phyloP scores from a whole-genome alignment of 2,329 filamentous ascomycete species.

The Pseudogymnoascus sp. region DNA sequence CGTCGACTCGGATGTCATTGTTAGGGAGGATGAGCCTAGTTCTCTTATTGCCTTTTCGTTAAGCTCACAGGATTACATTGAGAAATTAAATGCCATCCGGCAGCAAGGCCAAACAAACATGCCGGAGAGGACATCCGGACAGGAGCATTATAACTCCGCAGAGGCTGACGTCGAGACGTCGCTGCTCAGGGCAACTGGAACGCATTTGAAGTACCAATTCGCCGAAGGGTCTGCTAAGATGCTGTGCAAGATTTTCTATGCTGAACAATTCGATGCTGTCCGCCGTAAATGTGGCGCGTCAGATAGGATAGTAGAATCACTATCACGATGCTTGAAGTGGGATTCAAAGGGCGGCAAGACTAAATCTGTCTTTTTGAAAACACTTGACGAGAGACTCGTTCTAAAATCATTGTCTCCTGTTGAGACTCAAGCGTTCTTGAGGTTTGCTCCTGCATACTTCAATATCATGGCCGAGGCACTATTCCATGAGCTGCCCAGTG shows the following conservation, averaged over 20 bases:
- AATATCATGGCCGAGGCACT: slow-evolving; percentile 93
- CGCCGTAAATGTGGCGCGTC: slow-evolving; percentile 87
- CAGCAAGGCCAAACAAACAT: slow-evolving; percentile 38
- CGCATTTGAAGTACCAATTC: slow-evolving; percentile 94
- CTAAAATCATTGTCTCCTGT: slow-evolving; percentile 73
- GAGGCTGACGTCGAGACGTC: slow-evolving; percentile 79
- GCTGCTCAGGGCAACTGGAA: slow-evolving; percentile 75
- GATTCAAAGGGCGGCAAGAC: slow-evolving; percentile 97
- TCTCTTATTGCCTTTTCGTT: slow-evolving; percentile 92
- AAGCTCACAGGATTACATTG: slow-evolving; percentile 77
- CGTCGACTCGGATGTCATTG: slow-evolving; percentile 92
- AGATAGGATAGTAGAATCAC: slow-evolving; percentile 88
- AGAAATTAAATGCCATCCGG: slow-evolving; percentile 66
- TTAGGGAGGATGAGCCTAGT: slow-evolving; percentile 93
- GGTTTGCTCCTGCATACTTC: slow-evolving; percentile 95
- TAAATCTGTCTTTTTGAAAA: slow-evolving; percentile 95
- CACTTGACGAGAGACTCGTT: slow-evolving; percentile 86
- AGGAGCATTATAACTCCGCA: slow-evolving; percentile 28
- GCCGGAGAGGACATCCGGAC: neutral
- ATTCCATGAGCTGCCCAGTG: slow-evolving; percentile 89
- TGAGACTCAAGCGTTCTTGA: slow-evolving; percentile 88
- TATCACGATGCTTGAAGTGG: slow-evolving; percentile 95
- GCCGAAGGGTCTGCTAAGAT: slow-evolving; percentile 88
- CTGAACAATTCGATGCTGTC: slow-evolving; percentile 93
- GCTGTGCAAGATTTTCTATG: slow-evolving; percentile 97